phyloP scores from a whole-genome alignment of 257 asterid genomes.

The Parsonsia alboflavescens region DNA sequence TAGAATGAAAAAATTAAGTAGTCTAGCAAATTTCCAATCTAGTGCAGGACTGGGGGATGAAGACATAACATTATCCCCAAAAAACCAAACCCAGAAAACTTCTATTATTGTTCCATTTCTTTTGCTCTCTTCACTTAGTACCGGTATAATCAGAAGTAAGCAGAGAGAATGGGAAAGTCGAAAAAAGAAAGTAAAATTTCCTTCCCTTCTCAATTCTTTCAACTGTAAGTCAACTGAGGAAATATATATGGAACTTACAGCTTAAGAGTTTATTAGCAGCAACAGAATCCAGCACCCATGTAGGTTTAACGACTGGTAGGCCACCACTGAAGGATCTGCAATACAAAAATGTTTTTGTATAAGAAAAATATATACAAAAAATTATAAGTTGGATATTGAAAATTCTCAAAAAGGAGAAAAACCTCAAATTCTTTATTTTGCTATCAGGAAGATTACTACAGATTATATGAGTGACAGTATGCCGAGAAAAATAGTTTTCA shows the following conservation, averaged over 20 bases:
- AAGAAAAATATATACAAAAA: too few relatives aligned
- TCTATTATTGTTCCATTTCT: background rate
- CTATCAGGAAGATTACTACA: constrained; percentile 96
- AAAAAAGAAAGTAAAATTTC: background rate
- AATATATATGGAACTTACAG: constrained; percentile 47
- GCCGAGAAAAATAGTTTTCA: constrained; percentile 87
- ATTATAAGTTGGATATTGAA: constrained; percentile 10
- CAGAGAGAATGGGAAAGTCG: background rate
- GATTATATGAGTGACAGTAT: constrained; percentile 78
- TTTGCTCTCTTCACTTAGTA: background rate
- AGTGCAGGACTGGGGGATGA: background rate
- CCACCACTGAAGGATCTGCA: constrained; percentile 92
- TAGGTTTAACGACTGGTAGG: constrained; percentile 90
- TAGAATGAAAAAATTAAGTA: background rate
- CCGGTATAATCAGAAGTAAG: background rate
- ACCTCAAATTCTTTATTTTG: constrained; percentile 95
- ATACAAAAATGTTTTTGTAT: constrained; percentile 7
- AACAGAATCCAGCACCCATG: constrained; percentile 84
- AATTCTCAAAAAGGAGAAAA: constrained; percentile 12
- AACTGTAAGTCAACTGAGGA: background rate
- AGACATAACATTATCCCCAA: background rate
- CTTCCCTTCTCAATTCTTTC: background rate
- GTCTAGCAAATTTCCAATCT: background rate
- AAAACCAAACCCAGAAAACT: background rate
- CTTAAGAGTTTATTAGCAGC: constrained; percentile 79